Conservation (phyloP, 257 asterid species). For the Solanum phureja region DNA sequence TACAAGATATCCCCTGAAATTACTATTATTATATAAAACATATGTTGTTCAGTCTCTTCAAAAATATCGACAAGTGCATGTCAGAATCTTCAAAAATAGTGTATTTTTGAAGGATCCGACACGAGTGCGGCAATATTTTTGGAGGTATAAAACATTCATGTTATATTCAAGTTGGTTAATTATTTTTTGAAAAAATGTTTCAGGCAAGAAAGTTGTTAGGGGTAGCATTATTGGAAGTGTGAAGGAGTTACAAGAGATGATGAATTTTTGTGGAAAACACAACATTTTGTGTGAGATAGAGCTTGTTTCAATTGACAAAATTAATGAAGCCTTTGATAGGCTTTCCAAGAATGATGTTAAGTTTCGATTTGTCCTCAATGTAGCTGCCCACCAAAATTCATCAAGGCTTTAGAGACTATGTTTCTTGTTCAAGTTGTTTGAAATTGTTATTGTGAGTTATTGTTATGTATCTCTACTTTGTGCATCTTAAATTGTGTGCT, state of each 20-base stretch:
- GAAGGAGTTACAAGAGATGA: slow-evolving; percentile 69
- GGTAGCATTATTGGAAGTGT: slow-evolving; percentile 75
- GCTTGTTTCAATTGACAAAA: slow-evolving; percentile 32
- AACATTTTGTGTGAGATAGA: slow-evolving; percentile 66
- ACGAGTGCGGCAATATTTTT: too few relatives aligned
- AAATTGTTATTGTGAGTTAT: background rate
- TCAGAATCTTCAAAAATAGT: too few relatives aligned
- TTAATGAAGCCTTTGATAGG: slow-evolving; percentile 56
- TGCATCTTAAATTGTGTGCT: background rate
- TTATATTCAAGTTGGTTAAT: background rate
- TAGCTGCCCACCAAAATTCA: slow-evolving; percentile 19
- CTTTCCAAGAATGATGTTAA: slow-evolving; percentile 66
- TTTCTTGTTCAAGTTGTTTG: background rate
- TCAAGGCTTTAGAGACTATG: slow-evolving; percentile 3
- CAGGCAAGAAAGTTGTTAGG: slow-evolving; percentile 71
- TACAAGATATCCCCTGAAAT: background rate
- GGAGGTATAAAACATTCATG: too few relatives aligned
- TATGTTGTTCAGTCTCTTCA: too few relatives aligned
- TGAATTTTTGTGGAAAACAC: slow-evolving; percentile 51
- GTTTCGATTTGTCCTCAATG: slow-evolving; percentile 73
- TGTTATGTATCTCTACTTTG: too few relatives aligned
- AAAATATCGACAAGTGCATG: too few relatives aligned
- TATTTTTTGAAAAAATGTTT: background rate
- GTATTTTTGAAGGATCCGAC: too few relatives aligned
- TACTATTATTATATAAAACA: too few relatives aligned